Conservation (phyloP, 306 rosid genomes). For the Carpinus viminea region DNA sequence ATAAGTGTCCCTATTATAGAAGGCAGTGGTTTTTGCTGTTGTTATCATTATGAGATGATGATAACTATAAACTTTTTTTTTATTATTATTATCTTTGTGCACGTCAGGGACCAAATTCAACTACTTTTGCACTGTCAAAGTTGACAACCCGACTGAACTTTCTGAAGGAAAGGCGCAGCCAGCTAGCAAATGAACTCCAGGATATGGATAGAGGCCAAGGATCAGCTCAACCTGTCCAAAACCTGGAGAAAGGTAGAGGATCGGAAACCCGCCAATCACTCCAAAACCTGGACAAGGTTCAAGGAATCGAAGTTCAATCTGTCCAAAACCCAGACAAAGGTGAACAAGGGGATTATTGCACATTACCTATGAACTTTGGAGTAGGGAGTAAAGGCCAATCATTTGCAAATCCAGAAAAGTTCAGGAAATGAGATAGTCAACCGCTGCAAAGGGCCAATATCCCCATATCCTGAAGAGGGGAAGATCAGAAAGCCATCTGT, state of each 20-base stretch:
- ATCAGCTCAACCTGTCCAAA: slow-evolving; percentile 30
- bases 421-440: slow-evolving; percentile 57
- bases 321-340: slow-evolving; percentile 40
- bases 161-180: slow-evolving; percentile 77
- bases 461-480: slow-evolving; percentile 56
- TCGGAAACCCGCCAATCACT: slow-evolving; percentile 29
- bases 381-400: slow-evolving; percentile 45
- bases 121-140: slow-evolving; percentile 69
- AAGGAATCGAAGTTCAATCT: slow-evolving; percentile 35
- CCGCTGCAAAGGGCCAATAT: slow-evolving; percentile 40
- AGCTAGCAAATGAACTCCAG: slow-evolving; percentile 57
- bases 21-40: too few relatives aligned
- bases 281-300: slow-evolving; percentile 30
- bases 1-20: too few relatives aligned
- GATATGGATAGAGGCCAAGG: slow-evolving; percentile 52
- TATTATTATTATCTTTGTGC: slow-evolving; percentile 41
- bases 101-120: slow-evolving; percentile 56
- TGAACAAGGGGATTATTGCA: slow-evolving; percentile 31
- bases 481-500: slow-evolving; percentile 50
- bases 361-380: slow-evolving; percentile 25
- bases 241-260: slow-evolving; percentile 48
- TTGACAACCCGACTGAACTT: slow-evolving; percentile 75
- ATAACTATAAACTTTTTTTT: not conserved
- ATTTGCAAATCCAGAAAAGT: slow-evolving; percentile 40
- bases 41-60: not conserved